A percentile compares a stretch with the other conserved stretches of the same genome.
Evolutionary conservation across 257 asterid genomes (phyloP).

Genomic region (Cynanchum wilfordii): DNA sequence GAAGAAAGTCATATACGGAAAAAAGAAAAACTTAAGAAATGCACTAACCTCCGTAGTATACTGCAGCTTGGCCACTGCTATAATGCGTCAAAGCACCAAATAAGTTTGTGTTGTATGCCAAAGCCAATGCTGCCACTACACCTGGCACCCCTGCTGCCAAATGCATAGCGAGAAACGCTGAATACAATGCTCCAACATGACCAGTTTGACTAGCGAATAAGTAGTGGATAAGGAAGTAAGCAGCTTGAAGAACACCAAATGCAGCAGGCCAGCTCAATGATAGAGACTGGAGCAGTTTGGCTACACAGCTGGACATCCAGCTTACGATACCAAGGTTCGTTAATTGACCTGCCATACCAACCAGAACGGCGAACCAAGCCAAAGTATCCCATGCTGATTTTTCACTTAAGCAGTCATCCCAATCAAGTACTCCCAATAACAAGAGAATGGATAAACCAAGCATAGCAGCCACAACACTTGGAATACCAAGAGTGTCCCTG

Average conservation of each 20-base stretch:
- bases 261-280: constrained; percentile 96
- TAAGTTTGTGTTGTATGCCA: constrained; percentile 82
- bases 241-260: constrained; percentile 75
- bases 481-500: constrained; percentile 85
- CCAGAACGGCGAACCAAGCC: constrained; percentile 97
- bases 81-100: constrained; percentile 96
- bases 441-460: constrained; percentile 84
- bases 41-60: constrained; percentile 78
- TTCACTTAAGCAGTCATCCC: constrained; percentile 95
- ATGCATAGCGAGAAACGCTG: constrained; percentile 95
- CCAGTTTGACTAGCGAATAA: constrained; percentile 95
- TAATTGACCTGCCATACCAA: constrained; percentile 94
- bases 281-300: constrained; percentile 53
- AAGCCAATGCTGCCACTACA: constrained; percentile 72
- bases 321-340: constrained; percentile 78
- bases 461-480: constrained; percentile 97
- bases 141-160: constrained; percentile 91
- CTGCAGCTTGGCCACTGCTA: constrained; percentile 98
- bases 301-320: constrained; percentile 88
- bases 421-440: constrained; percentile 66
- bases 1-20: not conserved
- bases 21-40: not conserved
- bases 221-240: constrained; percentile 87
- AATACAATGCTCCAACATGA: constrained; percentile 89
- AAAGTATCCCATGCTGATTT: constrained; percentile 97